Base-by-base conservation (phyloP, 106 monocot genomes). In the Dioscorea zingiberensis region DNA sequence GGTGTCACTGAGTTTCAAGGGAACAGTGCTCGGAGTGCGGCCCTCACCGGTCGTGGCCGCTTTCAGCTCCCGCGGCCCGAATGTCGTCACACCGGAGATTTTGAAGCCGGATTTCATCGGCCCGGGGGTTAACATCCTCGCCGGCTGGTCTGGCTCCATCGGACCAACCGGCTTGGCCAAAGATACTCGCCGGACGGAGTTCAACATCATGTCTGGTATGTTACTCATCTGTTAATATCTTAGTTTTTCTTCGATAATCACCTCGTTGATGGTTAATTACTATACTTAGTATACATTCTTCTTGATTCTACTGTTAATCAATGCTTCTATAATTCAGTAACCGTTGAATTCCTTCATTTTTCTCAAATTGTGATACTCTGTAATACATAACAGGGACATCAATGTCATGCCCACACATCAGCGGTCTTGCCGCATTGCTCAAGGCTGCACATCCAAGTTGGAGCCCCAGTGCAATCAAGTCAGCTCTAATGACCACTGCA, bases 81-180 rank as follows among this genome's bases (percentile, higher is more conserved):
- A 71, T 54, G 28, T 68, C 55, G 73, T 85, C 12, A 47, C 68
- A 38, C 80, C 80, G n/a, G 69, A 77, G 66, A 73, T 85, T 44
- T 55, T 85, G 56, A 85, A 85, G 70, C 84, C 84, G 19, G 84
- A 85, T 45, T 51, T 85, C 65, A 80, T 80, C 16, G 84, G 77
- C 0, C 84, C 84, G 0, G 84, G 84, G 25, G 76, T 85, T 9
- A 85, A 80, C 54, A 85, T 85, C 27, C 29, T 85, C 49, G 80
- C 84, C 25, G 84, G 70, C 0, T 85, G 76, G 80, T 70, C 84
- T 0, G 84, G 80, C 2, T 45, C 73, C 2, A 21, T 72, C 29
- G 80, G 80, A 1, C 84, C 84, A 15, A 85, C 84, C 1, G 84
- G 73, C 0, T 44, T 85, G 28, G 62, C 66, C 21, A 77, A 71